Evolutionary conservation across 345 rosid species (phyloP).

Genomic region (Garcia nutans): DNA sequence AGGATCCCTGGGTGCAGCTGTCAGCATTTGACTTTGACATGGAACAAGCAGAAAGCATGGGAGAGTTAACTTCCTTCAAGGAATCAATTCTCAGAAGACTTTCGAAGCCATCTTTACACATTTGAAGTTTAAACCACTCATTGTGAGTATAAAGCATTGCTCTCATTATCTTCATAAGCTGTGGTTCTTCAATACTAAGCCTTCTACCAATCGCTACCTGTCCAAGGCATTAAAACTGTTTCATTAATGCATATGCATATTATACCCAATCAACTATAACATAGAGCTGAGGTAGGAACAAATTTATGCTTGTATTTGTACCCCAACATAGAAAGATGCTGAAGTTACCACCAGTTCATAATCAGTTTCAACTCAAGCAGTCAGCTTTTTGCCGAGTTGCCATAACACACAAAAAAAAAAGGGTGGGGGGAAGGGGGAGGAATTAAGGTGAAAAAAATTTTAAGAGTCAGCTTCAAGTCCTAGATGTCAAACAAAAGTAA

Average conservation of each 20-base stretch:
- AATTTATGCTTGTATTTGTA: background rate
- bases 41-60: constrained; percentile 48
- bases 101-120: constrained; percentile 51
- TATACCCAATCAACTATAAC: background rate
- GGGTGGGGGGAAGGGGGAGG: too few species aligned
- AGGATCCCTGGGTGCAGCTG: constrained; percentile 70
- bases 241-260: constrained; percentile 31
- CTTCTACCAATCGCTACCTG: constrained; percentile 80
- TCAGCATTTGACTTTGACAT: constrained; percentile 59
- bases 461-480: too few species aligned
- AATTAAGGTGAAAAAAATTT: background rate
- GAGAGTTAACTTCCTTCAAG: constrained; percentile 52
- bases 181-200: constrained; percentile 87
- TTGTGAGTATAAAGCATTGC: constrained; percentile 79
- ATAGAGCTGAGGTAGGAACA: background rate
- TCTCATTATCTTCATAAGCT: constrained; percentile 83
- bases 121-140: constrained; percentile 94
- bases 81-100: constrained; percentile 64
- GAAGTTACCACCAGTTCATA: background rate
- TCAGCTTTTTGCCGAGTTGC: background rate
- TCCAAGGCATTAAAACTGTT: constrained; percentile 23
- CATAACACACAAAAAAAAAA: background rate
- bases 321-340: background rate
- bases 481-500: background rate
- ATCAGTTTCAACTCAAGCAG: background rate